These are phyloP conservation scores for Schizochytrium sp. DNA, from an alignment of 108 stramenopile species.

Conservation along the genomic window DNA sequence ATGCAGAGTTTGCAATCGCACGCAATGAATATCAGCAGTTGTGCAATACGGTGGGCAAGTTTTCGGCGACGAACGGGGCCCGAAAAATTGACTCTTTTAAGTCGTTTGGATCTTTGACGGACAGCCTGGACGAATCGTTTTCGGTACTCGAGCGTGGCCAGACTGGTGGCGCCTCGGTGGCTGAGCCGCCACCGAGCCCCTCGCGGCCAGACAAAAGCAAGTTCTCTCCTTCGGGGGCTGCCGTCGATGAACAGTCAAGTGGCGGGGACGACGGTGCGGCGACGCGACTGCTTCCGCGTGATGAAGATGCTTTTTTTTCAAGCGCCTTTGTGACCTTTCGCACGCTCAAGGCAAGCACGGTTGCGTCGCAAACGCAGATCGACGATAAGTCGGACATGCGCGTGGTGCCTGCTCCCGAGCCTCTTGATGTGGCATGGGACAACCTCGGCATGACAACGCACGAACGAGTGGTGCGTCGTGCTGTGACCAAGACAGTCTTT, in stretches of 20 bases:
- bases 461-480: background rate
- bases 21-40: background rate
- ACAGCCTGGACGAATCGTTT: background rate
- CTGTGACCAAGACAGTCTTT: background rate
- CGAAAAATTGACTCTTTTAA: background rate
- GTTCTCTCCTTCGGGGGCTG: background rate
- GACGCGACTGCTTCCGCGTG: background rate
- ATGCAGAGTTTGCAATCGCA: background rate
- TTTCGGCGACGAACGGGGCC: background rate
- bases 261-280: background rate
- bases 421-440: background rate
- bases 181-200: too few species aligned
- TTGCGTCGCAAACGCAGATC: slow-evolving; percentile 2
- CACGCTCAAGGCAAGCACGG: background rate
- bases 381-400: background rate
- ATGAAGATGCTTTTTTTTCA: background rate
- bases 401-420: background rate
- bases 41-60: background rate
- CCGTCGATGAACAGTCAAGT: background rate
- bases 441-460: background rate
- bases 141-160: background rate
- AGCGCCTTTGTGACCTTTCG: background rate
- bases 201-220: background rate
- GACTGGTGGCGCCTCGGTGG: too few species aligned
- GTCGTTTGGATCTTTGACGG: background rate